Percentiles rank a stretch among this genome's conserved stretches.
Evolutionary conservation across 2,329 filamentous ascomycete genomes (phyloP).

Genomic region (Pestalotiopsis sp.): DNA sequence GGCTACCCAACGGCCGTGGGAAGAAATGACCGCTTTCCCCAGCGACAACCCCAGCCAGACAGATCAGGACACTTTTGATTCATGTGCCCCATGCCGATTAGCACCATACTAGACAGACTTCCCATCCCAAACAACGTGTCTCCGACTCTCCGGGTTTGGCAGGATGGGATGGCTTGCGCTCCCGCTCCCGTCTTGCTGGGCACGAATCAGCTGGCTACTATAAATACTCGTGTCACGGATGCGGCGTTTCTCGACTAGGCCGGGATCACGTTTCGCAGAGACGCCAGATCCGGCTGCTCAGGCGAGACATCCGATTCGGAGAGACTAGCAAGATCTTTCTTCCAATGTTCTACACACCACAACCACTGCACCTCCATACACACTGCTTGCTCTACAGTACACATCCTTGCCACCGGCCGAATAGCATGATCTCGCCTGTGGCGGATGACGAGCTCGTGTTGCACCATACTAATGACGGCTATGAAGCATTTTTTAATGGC

Average conservation of each 20-base stretch:
- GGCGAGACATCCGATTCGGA: slow-evolving; percentile 1
- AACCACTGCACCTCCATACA: neutral
- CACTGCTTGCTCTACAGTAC: neutral
- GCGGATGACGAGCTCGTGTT: neutral
- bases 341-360: neutral
- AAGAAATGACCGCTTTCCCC: slow-evolving; percentile 8
- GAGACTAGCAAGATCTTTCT: neutral
- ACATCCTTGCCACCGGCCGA: neutral
- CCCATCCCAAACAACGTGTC: neutral
- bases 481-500: neutral
- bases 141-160: too few species aligned
- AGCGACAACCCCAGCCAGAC: neutral
- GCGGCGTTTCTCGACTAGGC: slow-evolving; percentile 5
- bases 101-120: too few species aligned
- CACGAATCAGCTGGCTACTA: slow-evolving; percentile 7
- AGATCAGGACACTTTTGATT: neutral
- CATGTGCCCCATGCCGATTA: too few species aligned
- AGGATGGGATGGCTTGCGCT: neutral
- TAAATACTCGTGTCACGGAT: slow-evolving; percentile 2
- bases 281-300: slow-evolving; percentile 3
- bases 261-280: neutral
- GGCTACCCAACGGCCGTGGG: slow-evolving; percentile 16
- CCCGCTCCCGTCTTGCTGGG: neutral
- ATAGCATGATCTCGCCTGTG: neutral
- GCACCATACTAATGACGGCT: neutral